phyloP scores from a whole-genome alignment of 2,329 filamentous ascomycete species.

The Microcyclospora tardicrescens region DNA sequence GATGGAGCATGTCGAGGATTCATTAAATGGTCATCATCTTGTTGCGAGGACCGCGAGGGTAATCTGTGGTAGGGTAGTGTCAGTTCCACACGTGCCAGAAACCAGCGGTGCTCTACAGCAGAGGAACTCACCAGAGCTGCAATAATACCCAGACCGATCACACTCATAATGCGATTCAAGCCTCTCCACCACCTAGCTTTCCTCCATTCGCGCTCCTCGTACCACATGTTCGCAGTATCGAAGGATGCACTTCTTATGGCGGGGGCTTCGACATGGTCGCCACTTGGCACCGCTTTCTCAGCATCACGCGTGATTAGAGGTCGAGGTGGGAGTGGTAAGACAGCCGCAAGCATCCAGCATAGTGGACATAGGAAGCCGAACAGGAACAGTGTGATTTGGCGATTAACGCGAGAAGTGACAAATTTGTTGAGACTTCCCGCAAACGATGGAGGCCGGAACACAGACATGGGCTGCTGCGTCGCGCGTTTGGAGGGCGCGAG shows the following conservation, averaged over 20 bases:
- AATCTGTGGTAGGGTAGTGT: conserved; percentile 13
- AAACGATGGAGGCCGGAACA: conserved; percentile 23
- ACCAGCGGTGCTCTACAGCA: not conserved
- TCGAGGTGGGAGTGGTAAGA: conserved; percentile 21
- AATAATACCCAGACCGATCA: conserved; percentile 23
- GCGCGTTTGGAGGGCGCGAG: conserved; percentile 16
- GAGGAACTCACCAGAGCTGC: conserved; percentile 21
- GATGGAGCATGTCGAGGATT: too few relatives aligned
- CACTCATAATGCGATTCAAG: conserved; percentile 26
- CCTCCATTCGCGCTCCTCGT: conserved; percentile 18
- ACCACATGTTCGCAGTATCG: conserved; percentile 18
- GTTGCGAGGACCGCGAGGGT: conserved; percentile 23
- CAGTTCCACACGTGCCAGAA: not conserved
- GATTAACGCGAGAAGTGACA: conserved; percentile 19
- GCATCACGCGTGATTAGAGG: conserved; percentile 10
- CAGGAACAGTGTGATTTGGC: conserved; percentile 24
- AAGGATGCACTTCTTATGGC: conserved; percentile 20
- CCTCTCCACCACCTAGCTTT: conserved; percentile 26
- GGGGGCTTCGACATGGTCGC: conserved; percentile 17
- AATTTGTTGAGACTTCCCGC: conserved; percentile 22
- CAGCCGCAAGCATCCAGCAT: conserved; percentile 23
- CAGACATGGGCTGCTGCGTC: conserved; percentile 13
- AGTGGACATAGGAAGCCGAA: conserved; percentile 24
- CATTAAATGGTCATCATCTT: conserved; percentile 4
- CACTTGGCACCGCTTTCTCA: conserved; percentile 13